Evolutionary conservation across 805 yeast species (phyloP), one percentile per base, ranked within the genome.

Genomic region (Maudiozyma barnettii): DNA sequence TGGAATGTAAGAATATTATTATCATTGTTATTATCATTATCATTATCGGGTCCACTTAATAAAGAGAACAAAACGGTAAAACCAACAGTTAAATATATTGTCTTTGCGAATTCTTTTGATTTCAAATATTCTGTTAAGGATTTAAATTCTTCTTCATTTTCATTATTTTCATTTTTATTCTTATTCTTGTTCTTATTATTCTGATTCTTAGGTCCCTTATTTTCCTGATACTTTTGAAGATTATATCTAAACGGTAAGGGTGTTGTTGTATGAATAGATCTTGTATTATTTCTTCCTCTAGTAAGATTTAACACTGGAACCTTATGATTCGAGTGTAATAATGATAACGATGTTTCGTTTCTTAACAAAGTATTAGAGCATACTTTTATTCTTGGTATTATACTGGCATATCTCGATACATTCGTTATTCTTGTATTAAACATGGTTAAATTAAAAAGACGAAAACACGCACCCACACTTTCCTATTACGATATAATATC

Each of bases 1-100:
- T 87, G 95, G 72, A 81, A 83, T 1, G 90, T 74, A 42, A 78
- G 58, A 9, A 61, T 61, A 22, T 19, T 37, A 36, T 45, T 45
- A 5, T 41, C 29, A 35, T 43, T 41, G 5, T 60, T 54, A 16
- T 52, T 44, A 33, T 52, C 49, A 20, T 61, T 64, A 5, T 55
- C 53, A 29, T 43, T 43, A 14, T 51, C 26, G 2, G 54, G 36
- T 3, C 55, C 46, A 4, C 65, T 58, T 30, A 68, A 47, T n/a
- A 69, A 44, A 39, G 67, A 63, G 47, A 68, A 67, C n/a, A 71
- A 43, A 2, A 69, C 48, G 1, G 71, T 60, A 37, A 69, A 65
- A 8, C 72, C 74, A 5, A 64, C 55, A 1, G 74, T 67, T 39
- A 68, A 49, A 45, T 66, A 66, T 12, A 72, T 42, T 2, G 72